phyloP scores from a whole-genome alignment of 164 flowering plant species.

The Nelumbo lutea region DNA sequence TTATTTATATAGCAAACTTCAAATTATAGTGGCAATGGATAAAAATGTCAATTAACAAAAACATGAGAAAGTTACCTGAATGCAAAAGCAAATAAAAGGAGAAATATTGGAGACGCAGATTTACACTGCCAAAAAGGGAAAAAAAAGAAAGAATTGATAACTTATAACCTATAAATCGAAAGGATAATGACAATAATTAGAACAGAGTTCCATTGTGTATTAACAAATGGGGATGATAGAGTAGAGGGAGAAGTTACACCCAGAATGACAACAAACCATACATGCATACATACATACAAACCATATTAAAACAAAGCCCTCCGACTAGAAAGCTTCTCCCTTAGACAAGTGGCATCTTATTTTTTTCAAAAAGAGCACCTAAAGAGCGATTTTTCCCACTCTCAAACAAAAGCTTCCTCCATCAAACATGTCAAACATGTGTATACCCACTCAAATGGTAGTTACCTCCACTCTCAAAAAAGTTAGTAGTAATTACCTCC shows the following conservation, averaged over 20 bases:
- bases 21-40: background rate
- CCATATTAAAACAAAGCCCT: too few relatives aligned
- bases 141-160: slow-evolving; percentile 2
- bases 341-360: too few relatives aligned
- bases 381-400: too few relatives aligned
- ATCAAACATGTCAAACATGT: too few relatives aligned
- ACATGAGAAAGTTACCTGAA: slow-evolving; percentile 60
- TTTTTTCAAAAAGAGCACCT: too few relatives aligned
- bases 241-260: slow-evolving; percentile 1
- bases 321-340: too few relatives aligned
- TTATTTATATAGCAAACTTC: background rate
- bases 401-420: too few relatives aligned
- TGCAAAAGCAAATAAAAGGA: slow-evolving; percentile 94
- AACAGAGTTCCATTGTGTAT: background rate
- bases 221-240: background rate
- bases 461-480: too few relatives aligned
- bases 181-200: slow-evolving; percentile 1
- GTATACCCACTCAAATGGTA: too few relatives aligned
- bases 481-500: too few relatives aligned
- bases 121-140: slow-evolving; percentile 70
- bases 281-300: background rate
- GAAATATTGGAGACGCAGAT: slow-evolving; percentile 96
- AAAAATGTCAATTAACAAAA: slow-evolving; percentile 4
- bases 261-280: background rate
- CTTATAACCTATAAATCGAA: background rate